Evolutionary conservation across 148 eudicot species (phyloP).

Genomic region (Bassia scoparia): DNA sequence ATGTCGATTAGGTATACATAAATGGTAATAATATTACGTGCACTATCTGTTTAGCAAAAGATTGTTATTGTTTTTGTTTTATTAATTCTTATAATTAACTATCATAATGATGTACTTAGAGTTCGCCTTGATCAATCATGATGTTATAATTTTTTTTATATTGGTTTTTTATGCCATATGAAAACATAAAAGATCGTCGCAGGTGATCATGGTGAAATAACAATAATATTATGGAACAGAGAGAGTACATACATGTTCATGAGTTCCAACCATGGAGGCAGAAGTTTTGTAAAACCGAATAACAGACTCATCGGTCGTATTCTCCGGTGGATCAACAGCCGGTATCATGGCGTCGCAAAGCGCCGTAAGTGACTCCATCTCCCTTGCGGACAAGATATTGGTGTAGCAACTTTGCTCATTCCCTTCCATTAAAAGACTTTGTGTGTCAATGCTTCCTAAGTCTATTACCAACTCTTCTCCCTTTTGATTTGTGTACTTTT

Average conservation of each 20-base stretch:
- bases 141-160: no score
- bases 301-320: constrained; percentile 13
- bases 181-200: no score
- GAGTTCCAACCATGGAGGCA: constrained; percentile 51
- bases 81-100: no score
- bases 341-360: constrained; percentile 60
- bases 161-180: no score
- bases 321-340: constrained; percentile 29
- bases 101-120: no score
- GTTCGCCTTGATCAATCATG: no score
- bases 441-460: constrained; percentile 24
- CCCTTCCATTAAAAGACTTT: constrained; percentile 5
- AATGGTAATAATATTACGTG: no score
- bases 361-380: constrained; percentile 55
- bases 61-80: no score
- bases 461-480: constrained; percentile 21
- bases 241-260: constrained; percentile 31
- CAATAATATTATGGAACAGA: no score
- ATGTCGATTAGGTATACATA: no score
- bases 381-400: constrained; percentile 29
- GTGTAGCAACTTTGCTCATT: constrained; percentile 3
- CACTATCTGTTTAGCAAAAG: no score
- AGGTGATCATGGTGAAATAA: no score
- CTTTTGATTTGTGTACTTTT: neutral
- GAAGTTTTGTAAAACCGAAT: constrained; percentile 41